phyloP scores from a whole-genome alignment of 2,329 filamentous ascomycete species.

The Penicillium sp. region DNA sequence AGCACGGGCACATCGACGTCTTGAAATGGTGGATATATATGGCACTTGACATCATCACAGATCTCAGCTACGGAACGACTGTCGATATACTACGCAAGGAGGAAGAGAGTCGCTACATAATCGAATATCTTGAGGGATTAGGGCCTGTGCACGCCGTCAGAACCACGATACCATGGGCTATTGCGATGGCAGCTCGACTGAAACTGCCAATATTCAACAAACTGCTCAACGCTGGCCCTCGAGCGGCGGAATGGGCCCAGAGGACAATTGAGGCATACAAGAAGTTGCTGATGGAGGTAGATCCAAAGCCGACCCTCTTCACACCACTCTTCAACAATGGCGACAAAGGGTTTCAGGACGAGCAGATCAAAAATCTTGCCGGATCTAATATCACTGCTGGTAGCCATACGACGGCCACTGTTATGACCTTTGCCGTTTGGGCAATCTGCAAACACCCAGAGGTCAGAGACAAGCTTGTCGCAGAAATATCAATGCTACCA shows the following conservation, averaged over 20 bases:
- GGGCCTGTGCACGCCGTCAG: background rate
- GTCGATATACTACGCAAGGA: background rate
- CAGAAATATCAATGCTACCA: background rate
- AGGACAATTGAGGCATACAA: background rate
- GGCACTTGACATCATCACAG: background rate
- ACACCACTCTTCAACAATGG: background rate
- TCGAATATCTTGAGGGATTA: background rate
- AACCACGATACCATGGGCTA: background rate
- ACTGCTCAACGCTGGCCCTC: background rate
- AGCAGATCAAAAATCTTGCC: background rate
- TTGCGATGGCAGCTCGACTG: background rate
- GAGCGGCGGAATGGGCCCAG: background rate
- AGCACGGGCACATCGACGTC: background rate
- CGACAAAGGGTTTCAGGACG: background rate
- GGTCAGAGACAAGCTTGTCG: background rate
- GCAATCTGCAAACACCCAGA: constrained; percentile 1
- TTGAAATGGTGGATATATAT: background rate
- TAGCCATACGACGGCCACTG: background rate
- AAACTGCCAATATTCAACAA: background rate
- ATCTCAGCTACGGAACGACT: background rate
- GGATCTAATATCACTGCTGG: background rate
- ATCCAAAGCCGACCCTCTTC: background rate
- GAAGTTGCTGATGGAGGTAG: background rate
- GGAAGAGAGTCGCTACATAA: background rate
- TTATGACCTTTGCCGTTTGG: background rate